Percentiles rank a stretch among this genome's conserved stretches.
phyloP scores from a whole-genome alignment of 495 filamentous ascomycete genomes.

The Penicillium canariense region DNA sequence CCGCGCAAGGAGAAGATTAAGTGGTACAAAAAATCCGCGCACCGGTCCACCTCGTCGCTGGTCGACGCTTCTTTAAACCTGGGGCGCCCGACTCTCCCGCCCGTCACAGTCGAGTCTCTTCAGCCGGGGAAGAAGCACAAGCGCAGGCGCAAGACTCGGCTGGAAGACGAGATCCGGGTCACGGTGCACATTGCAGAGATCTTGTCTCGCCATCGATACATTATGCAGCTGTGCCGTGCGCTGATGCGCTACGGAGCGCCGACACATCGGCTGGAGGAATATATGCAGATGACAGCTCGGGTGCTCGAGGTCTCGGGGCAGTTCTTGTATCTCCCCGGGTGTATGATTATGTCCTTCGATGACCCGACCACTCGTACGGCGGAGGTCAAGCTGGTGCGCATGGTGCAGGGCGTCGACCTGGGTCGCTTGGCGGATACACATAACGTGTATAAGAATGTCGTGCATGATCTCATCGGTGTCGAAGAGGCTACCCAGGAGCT shows the following conservation, averaged over 20 bases:
- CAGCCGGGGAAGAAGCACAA: conserved; percentile 32
- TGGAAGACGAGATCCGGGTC: conserved; percentile 70
- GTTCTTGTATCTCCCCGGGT: conserved; percentile 88
- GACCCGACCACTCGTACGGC: conserved; percentile 86
- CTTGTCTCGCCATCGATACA: conserved; percentile 79
- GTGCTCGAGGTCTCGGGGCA: conserved; percentile 88
- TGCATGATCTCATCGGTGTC: conserved; percentile 81
- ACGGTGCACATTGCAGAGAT: conserved; percentile 86
- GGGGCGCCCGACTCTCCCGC: conserved; percentile 34
- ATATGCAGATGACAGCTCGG: conserved; percentile 86
- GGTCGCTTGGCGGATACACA: conserved; percentile 82
- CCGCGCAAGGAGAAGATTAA: conserved; percentile 58
- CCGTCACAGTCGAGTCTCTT: conserved; percentile 24
- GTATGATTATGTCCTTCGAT: conserved; percentile 95
- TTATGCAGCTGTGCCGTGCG: conserved; percentile 81
- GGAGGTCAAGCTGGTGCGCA: conserved; percentile 85
- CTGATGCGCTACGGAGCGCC: conserved; percentile 84
- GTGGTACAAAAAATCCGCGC: conserved; percentile 62
- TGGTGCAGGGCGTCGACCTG: conserved; percentile 76
- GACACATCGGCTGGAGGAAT: conserved; percentile 78
- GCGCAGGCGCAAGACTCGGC: conserved; percentile 40
- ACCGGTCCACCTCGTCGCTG: conserved; percentile 43
- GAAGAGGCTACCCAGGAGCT: conserved; percentile 77
- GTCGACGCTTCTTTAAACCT: conserved; percentile 51
- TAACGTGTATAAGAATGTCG: conserved; percentile 88